A percentile compares a stretch with the other conserved stretches of the same genome.
Evolutionary conservation across 2,329 filamentous ascomycete genomes (phyloP).

Genomic region (Septoria petroselini): DNA sequence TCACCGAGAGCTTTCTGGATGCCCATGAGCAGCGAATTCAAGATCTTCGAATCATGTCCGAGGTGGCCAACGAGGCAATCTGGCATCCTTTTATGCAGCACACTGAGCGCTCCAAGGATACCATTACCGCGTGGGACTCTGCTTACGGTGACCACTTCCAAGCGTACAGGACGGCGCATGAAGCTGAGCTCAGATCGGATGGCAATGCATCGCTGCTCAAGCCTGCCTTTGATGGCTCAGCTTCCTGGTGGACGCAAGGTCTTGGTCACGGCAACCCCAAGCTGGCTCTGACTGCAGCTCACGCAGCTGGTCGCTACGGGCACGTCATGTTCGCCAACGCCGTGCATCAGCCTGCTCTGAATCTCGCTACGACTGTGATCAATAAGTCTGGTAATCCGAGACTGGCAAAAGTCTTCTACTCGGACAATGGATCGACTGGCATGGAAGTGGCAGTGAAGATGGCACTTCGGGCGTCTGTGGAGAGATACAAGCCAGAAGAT

Average conservation of each 20-base stretch:
- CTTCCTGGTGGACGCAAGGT: conserved; percentile 90
- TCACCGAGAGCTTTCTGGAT: conserved; percentile 53
- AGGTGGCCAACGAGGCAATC: conserved; percentile 61
- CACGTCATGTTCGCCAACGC: conserved; percentile 85
- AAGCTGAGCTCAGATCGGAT: conserved; percentile 28
- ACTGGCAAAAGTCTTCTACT: conserved; percentile 71
- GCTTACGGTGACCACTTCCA: conserved; percentile 78
- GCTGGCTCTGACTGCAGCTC: conserved; percentile 70
- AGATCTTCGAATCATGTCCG: conserved; percentile 59
- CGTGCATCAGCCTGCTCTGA: conserved; percentile 73
- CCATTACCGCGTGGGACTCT: conserved; percentile 74
- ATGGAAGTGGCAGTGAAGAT: conserved; percentile 84
- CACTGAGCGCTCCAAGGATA: conserved; percentile 56
- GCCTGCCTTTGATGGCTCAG: conserved; percentile 76
- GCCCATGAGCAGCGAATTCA: conserved; percentile 57
- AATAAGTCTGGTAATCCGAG: conserved; percentile 60
- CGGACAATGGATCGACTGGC: conserved; percentile 79
- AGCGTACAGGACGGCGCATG: conserved; percentile 43
- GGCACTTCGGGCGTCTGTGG: conserved; percentile 67
- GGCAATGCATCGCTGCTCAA: conserved; percentile 47
- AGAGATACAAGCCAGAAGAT: conserved; percentile 56
- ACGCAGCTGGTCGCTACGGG: conserved; percentile 78
- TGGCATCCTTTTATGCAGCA: conserved; percentile 92
- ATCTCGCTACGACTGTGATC: conserved; percentile 64
- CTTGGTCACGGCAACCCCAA: conserved; percentile 73